These are phyloP conservation scores for Wickerhamiella slavikovae DNA, from an alignment of 805 yeast species.

Conservation along the genomic window DNA sequence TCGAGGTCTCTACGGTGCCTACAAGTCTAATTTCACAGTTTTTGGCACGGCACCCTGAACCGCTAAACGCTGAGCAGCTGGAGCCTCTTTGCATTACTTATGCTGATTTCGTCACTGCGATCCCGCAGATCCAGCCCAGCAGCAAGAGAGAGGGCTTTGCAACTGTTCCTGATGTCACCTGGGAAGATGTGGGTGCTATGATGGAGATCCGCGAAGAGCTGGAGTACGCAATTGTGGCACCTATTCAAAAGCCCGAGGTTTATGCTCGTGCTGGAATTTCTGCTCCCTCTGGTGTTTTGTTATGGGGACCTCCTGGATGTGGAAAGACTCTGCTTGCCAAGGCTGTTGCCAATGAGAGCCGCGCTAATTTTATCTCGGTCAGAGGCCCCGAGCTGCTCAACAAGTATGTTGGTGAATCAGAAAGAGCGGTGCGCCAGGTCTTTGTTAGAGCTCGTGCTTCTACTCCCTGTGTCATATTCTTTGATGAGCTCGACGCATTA, in stretches of 20 bases:
- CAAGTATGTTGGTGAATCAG: constrained; percentile 92
- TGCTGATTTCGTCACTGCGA: constrained; percentile 63
- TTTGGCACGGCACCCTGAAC: constrained; percentile 52
- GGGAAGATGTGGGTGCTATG: constrained; percentile 90
- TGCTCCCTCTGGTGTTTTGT: constrained; percentile 89
- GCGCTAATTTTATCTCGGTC: constrained; percentile 88
- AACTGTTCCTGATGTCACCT: constrained; percentile 91
- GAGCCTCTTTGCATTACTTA: constrained; percentile 54
- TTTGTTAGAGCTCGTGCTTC: constrained; percentile 84
- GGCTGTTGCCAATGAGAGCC: constrained; percentile 93
- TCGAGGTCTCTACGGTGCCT: background rate
- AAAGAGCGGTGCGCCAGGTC: constrained; percentile 82
- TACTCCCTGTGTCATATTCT: constrained; percentile 82
- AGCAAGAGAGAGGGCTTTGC: constrained; percentile 98
- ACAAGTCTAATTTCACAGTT: constrained; percentile 21
- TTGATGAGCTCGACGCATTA: constrained; percentile 88
- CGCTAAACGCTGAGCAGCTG: constrained; percentile 56
- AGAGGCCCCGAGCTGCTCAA: constrained; percentile 90
- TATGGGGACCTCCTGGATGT: constrained; percentile 99
- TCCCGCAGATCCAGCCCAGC: constrained; percentile 90
- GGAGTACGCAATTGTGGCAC: constrained; percentile 95
- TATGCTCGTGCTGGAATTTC: constrained; percentile 80
- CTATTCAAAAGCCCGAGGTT: constrained; percentile 78
- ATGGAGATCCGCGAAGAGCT: constrained; percentile 63
- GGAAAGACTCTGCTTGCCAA: constrained; percentile 93